Base-by-base conservation (phyloP, 345 rosid species). In the Eucalyptus tenuipes region DNA sequence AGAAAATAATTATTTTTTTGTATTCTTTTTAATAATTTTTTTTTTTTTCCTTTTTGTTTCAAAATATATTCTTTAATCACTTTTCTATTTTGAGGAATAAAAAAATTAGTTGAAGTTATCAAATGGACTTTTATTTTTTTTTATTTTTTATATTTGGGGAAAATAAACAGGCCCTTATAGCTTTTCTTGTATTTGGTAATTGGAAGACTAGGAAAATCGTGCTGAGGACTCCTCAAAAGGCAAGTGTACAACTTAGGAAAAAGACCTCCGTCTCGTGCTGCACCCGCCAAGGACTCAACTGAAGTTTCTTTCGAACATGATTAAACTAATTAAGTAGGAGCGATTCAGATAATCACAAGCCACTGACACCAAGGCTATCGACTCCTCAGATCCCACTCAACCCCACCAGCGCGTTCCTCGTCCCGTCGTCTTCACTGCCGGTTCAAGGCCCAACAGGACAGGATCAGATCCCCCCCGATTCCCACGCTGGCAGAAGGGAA, bases 41-140 rank as follows among this genome's bases (percentile, higher is more conserved):
- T 1, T 6, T 8, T 2, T 50, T 50, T 50, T 50, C 2, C 2
- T 50, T 50, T 50, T 6, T 2, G 0, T 50, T 50, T 50, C 5
- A 50, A 50, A 50, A 50, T 50, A 3, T 50, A 16, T 50, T 50
- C 8, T 6, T 50, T 16, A 20, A 8, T 2, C 4, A 7, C 8
- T 50, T 50, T 50, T 50, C 4, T 16, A 16, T 50, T 50, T 50
- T 50, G 53, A 50, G 20, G 53, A 16, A 50, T 50, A 50, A 50
- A 50, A 50, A 50, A 1, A 50, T 50, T 50, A 50, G 1, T 6
- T 50, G 53, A 50, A 0, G 0, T 50, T 50, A 50, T 50, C 2
- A 16, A 16, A 50, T 6, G 17, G 8, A 16, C 5, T 14, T 49
- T 15, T 49, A 2, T 49, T 5, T 49, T 15, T 14, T 14, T 49